Conservation (phyloP, 1,284 basidiomycete genomes). For the Ustilago bromivora region DNA sequence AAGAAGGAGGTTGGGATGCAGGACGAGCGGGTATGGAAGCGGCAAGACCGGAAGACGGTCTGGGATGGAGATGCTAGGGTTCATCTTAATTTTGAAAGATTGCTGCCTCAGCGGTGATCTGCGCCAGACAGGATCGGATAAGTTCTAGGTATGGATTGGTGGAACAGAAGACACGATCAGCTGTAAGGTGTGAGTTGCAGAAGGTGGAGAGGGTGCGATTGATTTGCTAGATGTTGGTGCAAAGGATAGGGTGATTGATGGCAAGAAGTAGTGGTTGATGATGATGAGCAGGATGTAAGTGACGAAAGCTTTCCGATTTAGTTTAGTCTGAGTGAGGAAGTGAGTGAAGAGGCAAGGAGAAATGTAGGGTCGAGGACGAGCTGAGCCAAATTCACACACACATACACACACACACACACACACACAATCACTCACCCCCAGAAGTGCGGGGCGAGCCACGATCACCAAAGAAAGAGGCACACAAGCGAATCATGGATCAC, state of each 20-base stretch:
- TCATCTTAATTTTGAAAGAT: constrained; percentile 17
- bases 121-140: constrained; percentile 2
- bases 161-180: neutral
- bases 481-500: neutral
- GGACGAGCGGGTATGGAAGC: constrained; percentile 65
- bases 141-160: neutral
- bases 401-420: neutral
- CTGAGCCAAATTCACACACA: constrained; percentile 1
- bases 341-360: neutral
- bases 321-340: neutral
- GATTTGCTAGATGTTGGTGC: neutral
- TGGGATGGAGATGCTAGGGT: constrained; percentile 56
- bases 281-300: constrained; percentile 3
- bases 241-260: neutral
- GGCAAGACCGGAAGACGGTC: constrained; percentile 62
- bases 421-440: neutral
- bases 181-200: neutral
- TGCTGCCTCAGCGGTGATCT: neutral
- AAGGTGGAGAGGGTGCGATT: neutral
- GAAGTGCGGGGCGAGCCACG: neutral
- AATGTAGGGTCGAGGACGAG: neutral
- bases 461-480: neutral
- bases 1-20: constrained; percentile 67
- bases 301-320: neutral
- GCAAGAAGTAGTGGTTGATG: neutral